phyloP scores from a whole-genome alignment of 1,284 basidiomycete species.

The Trichosporon asahii region DNA sequence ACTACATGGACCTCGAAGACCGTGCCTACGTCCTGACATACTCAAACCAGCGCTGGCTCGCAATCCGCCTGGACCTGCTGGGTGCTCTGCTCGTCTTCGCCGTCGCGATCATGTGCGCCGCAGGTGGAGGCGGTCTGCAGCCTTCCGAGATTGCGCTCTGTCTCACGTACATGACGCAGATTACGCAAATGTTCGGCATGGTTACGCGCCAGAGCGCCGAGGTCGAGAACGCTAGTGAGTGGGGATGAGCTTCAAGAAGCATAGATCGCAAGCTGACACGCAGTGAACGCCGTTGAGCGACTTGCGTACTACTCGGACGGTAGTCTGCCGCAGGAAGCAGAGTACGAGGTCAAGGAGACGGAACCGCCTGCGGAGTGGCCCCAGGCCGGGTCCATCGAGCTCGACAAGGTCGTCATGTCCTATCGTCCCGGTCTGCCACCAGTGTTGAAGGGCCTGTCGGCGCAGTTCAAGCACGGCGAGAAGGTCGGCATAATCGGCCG shows the following conservation, averaged over 20 bases:
- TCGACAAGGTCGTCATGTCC: conserved; percentile 49
- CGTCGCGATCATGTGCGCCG: conserved; percentile 56
- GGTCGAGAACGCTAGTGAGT: conserved; percentile 57
- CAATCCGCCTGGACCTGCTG: conserved; percentile 70
- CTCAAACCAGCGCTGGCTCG: conserved; percentile 63
- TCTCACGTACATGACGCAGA: conserved; percentile 61
- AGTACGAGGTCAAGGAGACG: conserved; percentile 59
- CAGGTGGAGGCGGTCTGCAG: conserved; percentile 57
- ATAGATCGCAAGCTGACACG: not conserved
- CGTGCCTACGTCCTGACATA: conserved; percentile 58
- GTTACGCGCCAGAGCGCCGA: conserved; percentile 59
- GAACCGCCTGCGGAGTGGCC: conserved; percentile 56
- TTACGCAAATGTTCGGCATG: conserved; percentile 57
- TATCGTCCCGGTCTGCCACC: conserved; percentile 54
- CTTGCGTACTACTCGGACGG: conserved; percentile 62
- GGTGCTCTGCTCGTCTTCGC: conserved; percentile 65
- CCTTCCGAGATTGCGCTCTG: conserved; percentile 69
- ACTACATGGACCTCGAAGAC: conserved; percentile 72
- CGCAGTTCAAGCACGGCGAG: conserved; percentile 48
- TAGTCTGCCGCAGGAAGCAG: conserved; percentile 61
- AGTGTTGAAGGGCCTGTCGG: conserved; percentile 54
- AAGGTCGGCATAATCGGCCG: conserved; percentile 57
- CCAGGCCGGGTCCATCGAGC: conserved; percentile 35
- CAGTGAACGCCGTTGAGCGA: conserved; percentile 68
- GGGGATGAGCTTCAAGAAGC: too few species aligned